Percentiles rank a stretch among this genome's conserved stretches.
These are phyloP conservation scores for Penicillium tannophilum DNA, from an alignment of 495 filamentous ascomycete species.

Conservation along the genomic window DNA sequence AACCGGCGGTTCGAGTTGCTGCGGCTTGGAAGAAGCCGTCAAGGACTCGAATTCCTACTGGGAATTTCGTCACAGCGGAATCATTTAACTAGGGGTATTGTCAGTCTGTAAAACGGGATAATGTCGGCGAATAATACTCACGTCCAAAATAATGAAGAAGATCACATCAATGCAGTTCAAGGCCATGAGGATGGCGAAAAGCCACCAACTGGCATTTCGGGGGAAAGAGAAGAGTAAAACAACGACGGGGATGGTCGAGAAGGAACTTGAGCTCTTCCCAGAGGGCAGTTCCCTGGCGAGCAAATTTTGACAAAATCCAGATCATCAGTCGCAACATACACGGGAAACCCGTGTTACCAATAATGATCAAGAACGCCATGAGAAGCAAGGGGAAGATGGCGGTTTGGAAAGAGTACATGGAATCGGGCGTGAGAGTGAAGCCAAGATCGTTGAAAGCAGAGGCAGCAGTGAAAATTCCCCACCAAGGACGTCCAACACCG, in stretches of 20 bases:
- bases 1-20: conserved; percentile 85
- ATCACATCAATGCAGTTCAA: conserved; percentile 84
- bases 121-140: conserved; percentile 42
- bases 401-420: conserved; percentile 82
- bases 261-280: conserved; percentile 91
- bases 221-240: conserved; percentile 92
- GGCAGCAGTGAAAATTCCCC: conserved; percentile 83
- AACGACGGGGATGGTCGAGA: conserved; percentile 90
- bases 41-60: conserved; percentile 71
- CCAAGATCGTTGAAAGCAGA: conserved; percentile 91
- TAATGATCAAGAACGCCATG: conserved; percentile 79
- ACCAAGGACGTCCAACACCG: conserved; percentile 76
- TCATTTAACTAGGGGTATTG: conserved; percentile 61
- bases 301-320: conserved; percentile 66
- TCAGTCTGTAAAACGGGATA: conserved; percentile 9
- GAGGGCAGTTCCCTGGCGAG: conserved; percentile 60
- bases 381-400: conserved; percentile 75
- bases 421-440: conserved; percentile 86
- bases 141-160: conserved; percentile 88
- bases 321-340: conserved; percentile 90
- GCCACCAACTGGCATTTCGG: conserved; percentile 89
- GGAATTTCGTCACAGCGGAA: conserved; percentile 58
- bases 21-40: conserved; percentile 87
- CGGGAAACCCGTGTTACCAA: conserved; percentile 93
- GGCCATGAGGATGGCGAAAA: conserved; percentile 80